Percentiles rank a stretch among this genome's conserved stretches.
Evolutionary conservation across 2,329 filamentous ascomycete species (phyloP).

Genomic region (Elsinoe fawcettii): DNA sequence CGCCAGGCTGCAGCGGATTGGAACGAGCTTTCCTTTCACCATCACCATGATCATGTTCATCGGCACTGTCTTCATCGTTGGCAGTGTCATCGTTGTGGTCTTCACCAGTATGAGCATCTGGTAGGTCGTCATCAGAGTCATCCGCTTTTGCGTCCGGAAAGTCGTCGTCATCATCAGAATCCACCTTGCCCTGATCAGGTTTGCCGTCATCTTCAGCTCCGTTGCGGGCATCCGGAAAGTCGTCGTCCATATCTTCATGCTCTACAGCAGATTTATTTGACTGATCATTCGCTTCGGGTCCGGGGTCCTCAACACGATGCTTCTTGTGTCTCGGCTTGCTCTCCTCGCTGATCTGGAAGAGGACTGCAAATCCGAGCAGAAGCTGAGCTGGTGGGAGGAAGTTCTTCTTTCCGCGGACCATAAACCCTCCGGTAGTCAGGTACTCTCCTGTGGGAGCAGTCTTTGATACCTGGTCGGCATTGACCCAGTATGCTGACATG

Average conservation of each 20-base stretch:
- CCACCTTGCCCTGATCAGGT: not conserved
- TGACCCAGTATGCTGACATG: constrained; percentile 95
- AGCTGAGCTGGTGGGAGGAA: constrained; percentile 81
- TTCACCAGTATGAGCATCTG: constrained; percentile 18
- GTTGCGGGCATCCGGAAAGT: constrained; percentile 22
- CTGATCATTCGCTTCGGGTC: constrained; percentile 19
- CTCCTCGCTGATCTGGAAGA: constrained; percentile 84
- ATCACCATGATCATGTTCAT: constrained; percentile 18
- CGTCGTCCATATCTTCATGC: constrained; percentile 22
- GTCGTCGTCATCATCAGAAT: constrained; percentile 25
- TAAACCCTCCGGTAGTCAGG: constrained; percentile 68
- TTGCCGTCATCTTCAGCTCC: constrained; percentile 25
- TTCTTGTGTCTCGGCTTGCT: constrained; percentile 75
- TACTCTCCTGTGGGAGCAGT: constrained; percentile 72
- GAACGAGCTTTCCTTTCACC: constrained; percentile 9
- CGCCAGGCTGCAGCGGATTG: constrained; percentile 19
- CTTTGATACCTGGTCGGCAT: constrained; percentile 83
- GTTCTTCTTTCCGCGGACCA: constrained; percentile 80
- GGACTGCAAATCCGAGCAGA: constrained; percentile 75
- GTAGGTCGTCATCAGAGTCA: constrained; percentile 21
- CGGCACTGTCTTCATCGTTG: constrained; percentile 18
- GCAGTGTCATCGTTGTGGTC: not conserved
- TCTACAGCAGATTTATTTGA: constrained; percentile 15
- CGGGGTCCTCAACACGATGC: constrained; percentile 51
- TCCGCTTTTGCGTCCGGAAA: constrained; percentile 35